A percentile compares a stretch with the other conserved stretches of the same genome.
phyloP scores from a whole-genome alignment of 148 eudicot genomes.

The Cornus suecica region DNA sequence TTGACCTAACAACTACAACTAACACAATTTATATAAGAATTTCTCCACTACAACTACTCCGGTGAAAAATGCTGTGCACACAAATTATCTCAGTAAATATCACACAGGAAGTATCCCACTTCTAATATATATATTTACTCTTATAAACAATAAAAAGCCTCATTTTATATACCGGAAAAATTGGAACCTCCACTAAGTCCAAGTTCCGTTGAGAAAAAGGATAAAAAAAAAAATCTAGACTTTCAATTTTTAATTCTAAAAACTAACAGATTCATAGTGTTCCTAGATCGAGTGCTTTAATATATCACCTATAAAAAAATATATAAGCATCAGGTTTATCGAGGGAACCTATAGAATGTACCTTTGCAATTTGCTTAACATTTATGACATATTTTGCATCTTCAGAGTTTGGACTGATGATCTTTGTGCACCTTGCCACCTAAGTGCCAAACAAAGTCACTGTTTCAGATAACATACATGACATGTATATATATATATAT shows the following conservation, averaged over 20 bases:
- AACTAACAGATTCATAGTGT: neutral
- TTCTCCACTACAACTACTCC: neutral
- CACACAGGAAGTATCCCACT: neutral
- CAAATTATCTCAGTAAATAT: neutral
- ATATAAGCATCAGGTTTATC: neutral
- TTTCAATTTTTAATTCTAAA: neutral
- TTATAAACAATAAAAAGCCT: neutral
- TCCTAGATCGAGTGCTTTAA: neutral
- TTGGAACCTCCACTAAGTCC: neutral
- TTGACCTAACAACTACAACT: neutral
- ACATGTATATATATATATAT: neutral
- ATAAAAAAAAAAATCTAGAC: neutral
- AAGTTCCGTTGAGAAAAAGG: neutral
- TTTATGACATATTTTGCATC: conserved; percentile 95
- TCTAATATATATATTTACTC: neutral
- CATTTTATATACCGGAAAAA: neutral
- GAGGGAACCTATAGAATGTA: conserved; percentile 11
- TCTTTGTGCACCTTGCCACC: conserved; percentile 99
- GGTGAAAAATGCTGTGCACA: neutral
- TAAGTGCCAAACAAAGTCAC: conserved; percentile 26
- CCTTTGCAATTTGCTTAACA: conserved; percentile 96
- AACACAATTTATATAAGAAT: neutral
- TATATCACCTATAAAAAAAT: neutral
- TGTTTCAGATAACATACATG: neutral
- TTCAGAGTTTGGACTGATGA: conserved; percentile 92